These are phyloP conservation scores for Trichoderma sp. DNA, from an alignment of 2,329 filamentous ascomycete species.

Conservation along the genomic window DNA sequence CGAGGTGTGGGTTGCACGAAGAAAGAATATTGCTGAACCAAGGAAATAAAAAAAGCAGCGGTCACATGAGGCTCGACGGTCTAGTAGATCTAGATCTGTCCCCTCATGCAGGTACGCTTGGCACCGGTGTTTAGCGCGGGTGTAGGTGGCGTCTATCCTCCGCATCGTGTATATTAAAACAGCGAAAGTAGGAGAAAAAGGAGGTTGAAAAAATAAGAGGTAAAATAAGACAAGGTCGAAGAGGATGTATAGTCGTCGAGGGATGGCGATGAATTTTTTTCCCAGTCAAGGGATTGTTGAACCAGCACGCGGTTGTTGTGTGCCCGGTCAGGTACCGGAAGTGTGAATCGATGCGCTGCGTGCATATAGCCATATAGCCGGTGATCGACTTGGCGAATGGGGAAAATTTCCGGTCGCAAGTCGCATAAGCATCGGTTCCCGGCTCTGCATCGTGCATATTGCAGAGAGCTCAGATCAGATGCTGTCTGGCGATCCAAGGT, in stretches of 20 bases:
- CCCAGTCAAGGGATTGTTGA: not conserved
- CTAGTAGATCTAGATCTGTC: conserved; percentile 11
- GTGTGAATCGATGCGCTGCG: not conserved
- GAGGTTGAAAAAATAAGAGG: not conserved
- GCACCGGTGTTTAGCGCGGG: not conserved
- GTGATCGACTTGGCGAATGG: conserved; percentile 15
- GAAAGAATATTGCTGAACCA: not conserved
- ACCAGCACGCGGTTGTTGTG: not conserved
- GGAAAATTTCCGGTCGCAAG: conserved; percentile 11
- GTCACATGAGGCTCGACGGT: not conserved
- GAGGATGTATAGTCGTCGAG: not conserved
- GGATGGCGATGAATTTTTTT: not conserved
- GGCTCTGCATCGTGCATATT: not conserved
- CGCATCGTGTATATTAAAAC: not conserved
- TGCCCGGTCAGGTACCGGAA: not conserved
- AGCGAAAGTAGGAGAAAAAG: not conserved
- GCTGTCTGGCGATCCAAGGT: conserved; percentile 27
- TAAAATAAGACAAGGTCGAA: not conserved
- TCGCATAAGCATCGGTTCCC: conserved; percentile 14
- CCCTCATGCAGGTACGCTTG: conserved; percentile 15
- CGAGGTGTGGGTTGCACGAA: not conserved
- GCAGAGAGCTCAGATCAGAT: not conserved
- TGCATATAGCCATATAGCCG: conserved; percentile 10
- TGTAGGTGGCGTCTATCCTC: not conserved
- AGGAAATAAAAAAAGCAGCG: not conserved